Conservation (phyloP, 805 yeast genomes). For the Saturnispora besseyi region DNA sequence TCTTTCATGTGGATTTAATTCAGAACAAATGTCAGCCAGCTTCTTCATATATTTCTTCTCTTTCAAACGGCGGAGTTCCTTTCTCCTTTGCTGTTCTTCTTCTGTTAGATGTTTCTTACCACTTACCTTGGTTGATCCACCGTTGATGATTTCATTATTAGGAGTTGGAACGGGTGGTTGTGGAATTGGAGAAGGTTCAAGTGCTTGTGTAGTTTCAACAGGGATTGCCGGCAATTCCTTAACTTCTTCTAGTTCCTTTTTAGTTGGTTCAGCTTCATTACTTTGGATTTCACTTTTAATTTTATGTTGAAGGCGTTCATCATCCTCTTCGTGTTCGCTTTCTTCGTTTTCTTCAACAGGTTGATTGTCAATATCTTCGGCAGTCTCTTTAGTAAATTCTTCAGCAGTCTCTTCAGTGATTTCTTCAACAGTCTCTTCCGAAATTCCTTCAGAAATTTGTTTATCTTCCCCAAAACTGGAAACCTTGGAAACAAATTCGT, state of each 20-base stretch:
- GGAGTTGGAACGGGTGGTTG: constrained; percentile 9
- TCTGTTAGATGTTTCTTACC: constrained; percentile 36
- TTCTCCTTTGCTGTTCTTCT: constrained; percentile 53
- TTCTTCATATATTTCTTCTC: constrained; percentile 66
- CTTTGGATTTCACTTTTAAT: background rate
- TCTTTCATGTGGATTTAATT: constrained; percentile 69
- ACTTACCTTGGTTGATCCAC: background rate
- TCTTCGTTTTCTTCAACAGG: no score
- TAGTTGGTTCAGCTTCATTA: background rate
- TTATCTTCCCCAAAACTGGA: background rate
- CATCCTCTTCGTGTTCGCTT: background rate
- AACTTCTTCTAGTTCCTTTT: background rate
- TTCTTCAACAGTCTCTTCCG: no score
- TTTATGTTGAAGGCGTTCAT: no score
- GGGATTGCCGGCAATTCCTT: background rate
- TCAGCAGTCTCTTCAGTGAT: no score
- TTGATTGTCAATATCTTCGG: no score
- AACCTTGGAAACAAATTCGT: constrained; percentile 2
- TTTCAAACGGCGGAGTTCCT: constrained; percentile 68
- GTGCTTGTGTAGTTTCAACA: background rate
- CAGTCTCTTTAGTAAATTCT: no score
- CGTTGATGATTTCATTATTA: background rate
- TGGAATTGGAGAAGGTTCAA: background rate
- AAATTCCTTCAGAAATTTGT: background rate
- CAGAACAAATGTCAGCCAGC: constrained; percentile 67